A percentile compares a stretch with the other conserved stretches of the same genome.
Evolutionary conservation across 495 filamentous ascomycete genomes (phyloP).

Genomic region (Annulohypoxylon stygium): DNA sequence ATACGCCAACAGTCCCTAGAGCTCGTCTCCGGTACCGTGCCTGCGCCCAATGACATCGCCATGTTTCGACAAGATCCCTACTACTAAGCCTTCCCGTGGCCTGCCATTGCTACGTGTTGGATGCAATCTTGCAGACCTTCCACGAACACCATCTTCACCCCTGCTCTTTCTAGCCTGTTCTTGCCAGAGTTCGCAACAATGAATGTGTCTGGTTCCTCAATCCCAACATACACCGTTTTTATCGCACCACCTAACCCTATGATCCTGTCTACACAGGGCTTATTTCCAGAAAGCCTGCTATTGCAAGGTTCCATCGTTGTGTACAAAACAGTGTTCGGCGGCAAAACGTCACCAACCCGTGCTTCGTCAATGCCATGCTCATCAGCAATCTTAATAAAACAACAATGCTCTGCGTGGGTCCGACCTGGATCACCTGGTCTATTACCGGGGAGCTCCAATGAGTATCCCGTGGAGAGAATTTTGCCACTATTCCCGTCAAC

Average conservation of each 20-base stretch:
- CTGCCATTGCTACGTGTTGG: neutral
- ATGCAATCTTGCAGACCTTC: neutral
- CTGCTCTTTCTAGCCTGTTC: too few relatives aligned
- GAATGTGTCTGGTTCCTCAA: neutral
- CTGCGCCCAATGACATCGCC: too few relatives aligned
- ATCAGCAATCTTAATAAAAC: slow-evolving; percentile 62
- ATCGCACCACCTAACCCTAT: neutral
- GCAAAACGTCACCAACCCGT: too few relatives aligned
- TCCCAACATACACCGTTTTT: neutral
- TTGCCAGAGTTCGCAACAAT: neutral
- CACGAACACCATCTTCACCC: neutral
- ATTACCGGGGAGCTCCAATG: slow-evolving; percentile 68
- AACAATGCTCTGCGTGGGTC: slow-evolving; percentile 63
- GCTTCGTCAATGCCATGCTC: slow-evolving; percentile 56
- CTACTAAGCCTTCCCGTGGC: neutral
- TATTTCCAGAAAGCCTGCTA: slow-evolving; percentile 61
- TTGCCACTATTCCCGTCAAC: slow-evolving; percentile 66
- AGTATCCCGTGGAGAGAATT: slow-evolving; percentile 81
- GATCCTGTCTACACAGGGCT: neutral
- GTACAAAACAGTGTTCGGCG: slow-evolving; percentile 63
- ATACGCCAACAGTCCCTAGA: too few relatives aligned
- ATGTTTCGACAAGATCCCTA: neutral
- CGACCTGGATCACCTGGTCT: slow-evolving; percentile 55
- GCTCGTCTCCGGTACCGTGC: too few relatives aligned
- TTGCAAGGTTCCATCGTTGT: slow-evolving; percentile 91